A percentile compares a stretch with the other conserved stretches of the same genome.
phyloP scores from a whole-genome alignment of 495 filamentous ascomycete genomes.

The Penicillium subrubescens region DNA sequence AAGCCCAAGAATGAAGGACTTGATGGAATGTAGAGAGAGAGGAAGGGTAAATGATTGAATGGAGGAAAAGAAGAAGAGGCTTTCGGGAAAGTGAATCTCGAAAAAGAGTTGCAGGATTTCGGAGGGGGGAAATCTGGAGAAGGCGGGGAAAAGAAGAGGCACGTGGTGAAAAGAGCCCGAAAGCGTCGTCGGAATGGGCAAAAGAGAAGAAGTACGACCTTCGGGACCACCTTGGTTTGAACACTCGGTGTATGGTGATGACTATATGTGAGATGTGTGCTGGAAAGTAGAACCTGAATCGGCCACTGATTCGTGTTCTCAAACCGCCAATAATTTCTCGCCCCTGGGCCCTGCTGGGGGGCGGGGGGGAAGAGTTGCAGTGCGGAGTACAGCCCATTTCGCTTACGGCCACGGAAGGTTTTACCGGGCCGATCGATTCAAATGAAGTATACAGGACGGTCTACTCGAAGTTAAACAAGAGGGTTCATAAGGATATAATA shows the following conservation, averaged over 20 bases:
- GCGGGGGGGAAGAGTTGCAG: background rate
- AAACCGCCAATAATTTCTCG: background rate
- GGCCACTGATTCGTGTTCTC: background rate
- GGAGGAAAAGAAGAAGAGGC: background rate
- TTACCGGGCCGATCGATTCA: conserved; percentile 7
- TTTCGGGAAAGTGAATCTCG: background rate
- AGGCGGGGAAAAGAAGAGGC: conserved; percentile 18
- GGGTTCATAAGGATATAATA: background rate
- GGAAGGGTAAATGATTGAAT: background rate
- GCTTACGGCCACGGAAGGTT: conserved; percentile 4
- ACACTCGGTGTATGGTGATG: background rate
- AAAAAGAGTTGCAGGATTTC: background rate
- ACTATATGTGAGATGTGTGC: background rate
- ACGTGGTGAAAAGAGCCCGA: conserved; percentile 11
- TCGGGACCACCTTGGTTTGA: background rate
- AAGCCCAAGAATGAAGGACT: background rate
- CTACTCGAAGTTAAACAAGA: background rate
- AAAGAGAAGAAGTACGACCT: background rate
- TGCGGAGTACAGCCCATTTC: conserved; percentile 1
- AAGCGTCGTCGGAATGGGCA: background rate
- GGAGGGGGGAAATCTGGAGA: conserved; percentile 19
- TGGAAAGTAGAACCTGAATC: background rate
- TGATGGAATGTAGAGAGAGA: background rate
- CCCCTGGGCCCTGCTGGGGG: background rate
- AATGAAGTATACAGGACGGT: background rate